phyloP scores from a whole-genome alignment of 768 basidiomycete species.

The Roridomyces roridus region DNA sequence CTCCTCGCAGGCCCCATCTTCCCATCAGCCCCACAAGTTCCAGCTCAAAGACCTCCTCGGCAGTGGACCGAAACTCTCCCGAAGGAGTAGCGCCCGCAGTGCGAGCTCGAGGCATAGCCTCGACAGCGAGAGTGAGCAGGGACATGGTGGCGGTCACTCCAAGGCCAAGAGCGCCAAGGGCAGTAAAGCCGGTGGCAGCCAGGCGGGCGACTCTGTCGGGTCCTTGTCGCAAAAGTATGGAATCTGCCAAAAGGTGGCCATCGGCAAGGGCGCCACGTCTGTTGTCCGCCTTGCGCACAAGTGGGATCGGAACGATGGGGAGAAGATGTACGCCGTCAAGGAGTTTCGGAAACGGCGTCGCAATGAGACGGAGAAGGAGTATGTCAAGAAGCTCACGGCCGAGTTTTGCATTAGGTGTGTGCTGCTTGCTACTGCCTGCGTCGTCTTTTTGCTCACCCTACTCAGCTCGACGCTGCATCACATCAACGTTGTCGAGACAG shows the following conservation, averaged over 20 bases:
- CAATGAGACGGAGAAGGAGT: constrained; percentile 99
- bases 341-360: constrained; percentile 98
- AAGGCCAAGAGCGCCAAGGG: neutral
- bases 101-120: constrained; percentile 40
- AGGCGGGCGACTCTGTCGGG: constrained; percentile 48
- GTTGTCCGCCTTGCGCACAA: constrained; percentile 97
- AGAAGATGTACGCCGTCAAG: constrained; percentile 99
- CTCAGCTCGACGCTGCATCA: constrained; percentile 90
- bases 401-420: constrained; percentile 84
- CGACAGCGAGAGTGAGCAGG: constrained; percentile 64
- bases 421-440: neutral
- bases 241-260: constrained; percentile 90
- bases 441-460: neutral
- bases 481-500: constrained; percentile 95
- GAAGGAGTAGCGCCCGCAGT: constrained; percentile 69
- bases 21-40: constrained; percentile 73
- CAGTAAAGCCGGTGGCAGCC: constrained; percentile 39
- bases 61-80: constrained; percentile 73
- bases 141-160: constrained; percentile 40
- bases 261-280: constrained; percentile 98
- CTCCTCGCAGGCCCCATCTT: constrained; percentile 30
- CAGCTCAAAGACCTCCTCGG: constrained; percentile 82
- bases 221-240: constrained; percentile 89
- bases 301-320: constrained; percentile 90
- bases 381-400: constrained; percentile 99